These are phyloP conservation scores for Geosmithia morbida DNA, from an alignment of 2,329 filamentous ascomycete species.

Conservation along the genomic window DNA sequence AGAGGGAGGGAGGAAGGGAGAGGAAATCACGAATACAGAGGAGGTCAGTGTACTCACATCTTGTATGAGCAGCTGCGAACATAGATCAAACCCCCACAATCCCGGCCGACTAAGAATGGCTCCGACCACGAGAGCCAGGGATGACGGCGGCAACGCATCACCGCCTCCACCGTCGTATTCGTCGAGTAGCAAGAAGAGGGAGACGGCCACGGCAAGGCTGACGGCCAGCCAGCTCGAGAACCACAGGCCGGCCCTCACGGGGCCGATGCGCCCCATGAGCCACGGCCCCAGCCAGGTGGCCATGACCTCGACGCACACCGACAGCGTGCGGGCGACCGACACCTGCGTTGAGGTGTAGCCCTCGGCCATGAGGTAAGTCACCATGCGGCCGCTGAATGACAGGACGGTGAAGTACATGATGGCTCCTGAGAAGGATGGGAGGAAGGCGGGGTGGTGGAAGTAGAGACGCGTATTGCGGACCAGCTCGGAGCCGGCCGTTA, in stretches of 20 bases:
- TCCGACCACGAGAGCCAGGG: slow-evolving; percentile 33
- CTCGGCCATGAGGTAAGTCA: slow-evolving; percentile 43
- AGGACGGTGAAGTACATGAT: slow-evolving; percentile 49
- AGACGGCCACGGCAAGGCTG: slow-evolving; percentile 30
- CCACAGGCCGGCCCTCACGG: slow-evolving; percentile 56
- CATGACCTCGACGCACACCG: slow-evolving; percentile 39
- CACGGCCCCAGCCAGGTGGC: slow-evolving; percentile 46
- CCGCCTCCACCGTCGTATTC: too few species aligned
- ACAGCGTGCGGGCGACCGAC: slow-evolving; percentile 34
- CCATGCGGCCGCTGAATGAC: slow-evolving; percentile 46
- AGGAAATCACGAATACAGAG: neutral
- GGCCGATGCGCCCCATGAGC: slow-evolving; percentile 38
- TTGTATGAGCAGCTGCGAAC: slow-evolving; percentile 44
- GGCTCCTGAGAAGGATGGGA: slow-evolving; percentile 44
- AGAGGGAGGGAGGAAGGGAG: neutral
- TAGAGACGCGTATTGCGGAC: slow-evolving; percentile 22
- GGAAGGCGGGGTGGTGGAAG: slow-evolving; percentile 36
- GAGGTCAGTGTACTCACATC: slow-evolving; percentile 25
- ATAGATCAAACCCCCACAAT: slow-evolving; percentile 48
- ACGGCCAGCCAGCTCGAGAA: slow-evolving; percentile 52
- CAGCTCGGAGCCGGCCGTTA: neutral
- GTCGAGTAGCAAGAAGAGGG: slow-evolving; percentile 16
- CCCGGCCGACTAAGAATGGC: slow-evolving; percentile 43
- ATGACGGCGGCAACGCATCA: slow-evolving; percentile 14
- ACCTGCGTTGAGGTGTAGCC: slow-evolving; percentile 37